Evolutionary conservation across 1,284 basidiomycete genomes (phyloP).

Genomic region (Ceratobasidium sp.): DNA sequence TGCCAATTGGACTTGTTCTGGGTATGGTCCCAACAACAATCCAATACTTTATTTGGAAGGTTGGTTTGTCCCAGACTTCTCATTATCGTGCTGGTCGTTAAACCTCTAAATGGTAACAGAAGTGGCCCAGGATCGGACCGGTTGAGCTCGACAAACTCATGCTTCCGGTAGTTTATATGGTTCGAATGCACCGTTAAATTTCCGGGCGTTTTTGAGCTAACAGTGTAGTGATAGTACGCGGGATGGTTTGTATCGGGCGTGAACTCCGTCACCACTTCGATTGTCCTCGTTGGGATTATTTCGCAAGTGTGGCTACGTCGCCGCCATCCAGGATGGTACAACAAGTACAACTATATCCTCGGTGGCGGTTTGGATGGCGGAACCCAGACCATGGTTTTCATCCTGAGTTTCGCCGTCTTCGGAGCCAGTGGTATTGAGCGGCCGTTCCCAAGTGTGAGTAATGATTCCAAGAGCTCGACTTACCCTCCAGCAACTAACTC

Average conservation of each 20-base stretch:
- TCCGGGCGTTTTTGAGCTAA: background rate
- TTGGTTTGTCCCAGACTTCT: background rate
- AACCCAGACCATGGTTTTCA: conserved; percentile 72
- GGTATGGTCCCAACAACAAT: conserved; percentile 63
- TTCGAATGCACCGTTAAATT: conserved; percentile 45
- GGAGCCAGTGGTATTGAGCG: conserved; percentile 65
- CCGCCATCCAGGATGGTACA: conserved; percentile 67
- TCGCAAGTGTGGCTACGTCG: conserved; percentile 69
- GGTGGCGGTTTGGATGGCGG: conserved; percentile 75
- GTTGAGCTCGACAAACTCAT: conserved; percentile 61
- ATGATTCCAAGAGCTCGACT: background rate
- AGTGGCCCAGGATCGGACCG: conserved; percentile 64
- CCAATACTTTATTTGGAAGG: conserved; percentile 61
- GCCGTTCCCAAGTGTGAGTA: conserved; percentile 63
- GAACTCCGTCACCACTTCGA: conserved; percentile 63
- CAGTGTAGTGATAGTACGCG: conserved; percentile 52
- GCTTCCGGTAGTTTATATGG: conserved; percentile 66
- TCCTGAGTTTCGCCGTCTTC: conserved; percentile 74
- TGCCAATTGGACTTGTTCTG: conserved; percentile 64
- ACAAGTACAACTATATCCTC: conserved; percentile 75
- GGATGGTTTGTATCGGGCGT: conserved; percentile 63
- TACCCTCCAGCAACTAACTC: background rate
- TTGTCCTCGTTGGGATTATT: conserved; percentile 64
- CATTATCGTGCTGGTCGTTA: background rate
- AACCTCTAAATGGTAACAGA: conserved; percentile 49